phyloP scores from a whole-genome alignment of 2,329 filamentous ascomycete species.

The Monilinia fructigena region DNA sequence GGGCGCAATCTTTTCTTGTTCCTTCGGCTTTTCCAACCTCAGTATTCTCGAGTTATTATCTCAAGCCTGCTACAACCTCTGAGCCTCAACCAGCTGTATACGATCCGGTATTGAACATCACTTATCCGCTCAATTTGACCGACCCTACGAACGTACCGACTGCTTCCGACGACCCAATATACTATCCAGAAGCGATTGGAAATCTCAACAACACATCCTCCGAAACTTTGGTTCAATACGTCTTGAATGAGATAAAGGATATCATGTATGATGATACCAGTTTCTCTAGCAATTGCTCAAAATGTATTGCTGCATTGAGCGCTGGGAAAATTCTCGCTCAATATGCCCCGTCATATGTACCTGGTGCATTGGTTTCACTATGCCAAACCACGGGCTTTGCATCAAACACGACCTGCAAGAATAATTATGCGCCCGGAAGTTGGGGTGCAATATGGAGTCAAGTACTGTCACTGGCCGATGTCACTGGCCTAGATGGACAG shows the following conservation, averaged over 20 bases:
- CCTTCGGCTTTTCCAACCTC: constrained; percentile 51
- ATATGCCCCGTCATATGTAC: constrained; percentile 49
- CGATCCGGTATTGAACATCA: constrained; percentile 55
- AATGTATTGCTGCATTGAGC: constrained; percentile 52
- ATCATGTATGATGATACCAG: constrained; percentile 45
- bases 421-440: constrained; percentile 47
- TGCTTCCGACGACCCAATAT: constrained; percentile 49
- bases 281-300: constrained; percentile 48
- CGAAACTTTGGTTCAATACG: constrained; percentile 45
- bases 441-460: constrained; percentile 59
- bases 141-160: constrained; percentile 52
- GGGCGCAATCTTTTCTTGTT: constrained; percentile 43
- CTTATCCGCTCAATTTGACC: constrained; percentile 54
- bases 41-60: constrained; percentile 51
- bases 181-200: constrained; percentile 49
- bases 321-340: constrained; percentile 52
- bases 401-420: constrained; percentile 49
- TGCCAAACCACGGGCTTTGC: constrained; percentile 50
- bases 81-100: constrained; percentile 54
- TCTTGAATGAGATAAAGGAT: constrained; percentile 46
- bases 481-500: constrained; percentile 53
- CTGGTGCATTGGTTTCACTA: constrained; percentile 50
- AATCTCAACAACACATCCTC: constrained; percentile 46
- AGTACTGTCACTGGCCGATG: constrained; percentile 52
- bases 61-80: constrained; percentile 46